These are phyloP conservation scores for Mucor sp. DNA, from an alignment of 371 early-diverging fungal genomes.

Conservation along the genomic window DNA sequence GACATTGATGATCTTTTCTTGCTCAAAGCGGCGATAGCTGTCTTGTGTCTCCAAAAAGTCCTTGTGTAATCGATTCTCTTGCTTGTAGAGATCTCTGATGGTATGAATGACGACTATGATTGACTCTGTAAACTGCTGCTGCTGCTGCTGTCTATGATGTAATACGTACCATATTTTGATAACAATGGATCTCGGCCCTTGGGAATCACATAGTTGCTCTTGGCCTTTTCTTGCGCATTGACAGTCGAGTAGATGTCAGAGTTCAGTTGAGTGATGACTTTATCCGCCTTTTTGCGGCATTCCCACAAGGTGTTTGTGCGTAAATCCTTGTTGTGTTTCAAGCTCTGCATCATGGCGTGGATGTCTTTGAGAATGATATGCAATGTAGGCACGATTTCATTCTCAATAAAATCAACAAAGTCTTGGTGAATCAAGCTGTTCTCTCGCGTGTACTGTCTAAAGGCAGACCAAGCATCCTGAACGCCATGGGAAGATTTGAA, in stretches of 20 bases:
- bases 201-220: constrained; percentile 13
- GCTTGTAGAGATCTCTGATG: constrained; percentile 14
- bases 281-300: constrained; percentile 23
- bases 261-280: constrained; percentile 19
- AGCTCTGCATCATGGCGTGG: constrained; percentile 7
- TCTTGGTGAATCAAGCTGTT: constrained; percentile 29
- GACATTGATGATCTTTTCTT: constrained; percentile 23
- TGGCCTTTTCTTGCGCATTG: constrained; percentile 7
- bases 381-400: constrained; percentile 20
- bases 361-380: constrained; percentile 23
- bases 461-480: constrained; percentile 29
- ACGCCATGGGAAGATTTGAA: constrained; percentile 29
- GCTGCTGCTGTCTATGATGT: background rate
- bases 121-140: background rate
- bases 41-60: constrained; percentile 20
- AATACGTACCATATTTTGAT: constrained; percentile 20
- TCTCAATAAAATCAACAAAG: constrained; percentile 29
- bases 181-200: constrained; percentile 23
- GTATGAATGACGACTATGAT: constrained; percentile 14
- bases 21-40: constrained; percentile 27
- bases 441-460: constrained; percentile 24
- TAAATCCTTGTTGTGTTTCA: constrained; percentile 13
- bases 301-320: constrained; percentile 12
- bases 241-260: constrained; percentile 10
- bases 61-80: constrained; percentile 24